Evolutionary conservation across 495 filamentous ascomycete genomes (phyloP), one percentile per base, ranked within the genome.

Genomic region (Cryomyces antarcticus): DNA sequence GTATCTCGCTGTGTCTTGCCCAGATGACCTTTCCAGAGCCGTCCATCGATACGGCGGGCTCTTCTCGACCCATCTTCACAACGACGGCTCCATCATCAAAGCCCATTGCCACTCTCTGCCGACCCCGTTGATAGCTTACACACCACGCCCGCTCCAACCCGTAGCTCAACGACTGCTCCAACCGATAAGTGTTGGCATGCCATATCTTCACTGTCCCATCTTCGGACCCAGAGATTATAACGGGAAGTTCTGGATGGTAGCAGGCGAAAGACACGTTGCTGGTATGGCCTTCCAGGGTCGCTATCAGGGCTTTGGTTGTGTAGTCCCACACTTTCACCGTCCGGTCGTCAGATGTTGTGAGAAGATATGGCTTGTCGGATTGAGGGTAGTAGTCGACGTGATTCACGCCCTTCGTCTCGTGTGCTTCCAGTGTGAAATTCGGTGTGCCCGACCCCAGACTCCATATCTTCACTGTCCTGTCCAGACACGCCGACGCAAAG

Each of bases 221-320:
- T 60, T 99, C 89, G 11, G 87, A 94, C 47, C 89, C 89, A n/a
- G 88, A 95, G 43, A 99, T 92, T 49, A 99, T 96, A 48, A 99
- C 78, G 7, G 89, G 89, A 30, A 99, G 64, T 61, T 96, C 92
- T 0, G 89, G 89, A 57, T 99, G 89, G 56, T 94, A 99, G 62
- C 86, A 93, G 13, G 89, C 89, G 54, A 96, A 99, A 6, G 84
- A 93, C n/a, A 99, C 89, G 52, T 99, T 99, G 62, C 83, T 93
- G 5, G 88, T 92, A 53, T 99, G 89, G 38, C 92, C 92, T 62
- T 99, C 89, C 28, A 99, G 65, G 29, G 88, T 96, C 28, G 88
- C 88, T 57, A 96, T 94, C 36, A 95, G 70, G 34, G 84, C 87
- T 62, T 96, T 96, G 30, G 88, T 96, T 4, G 89, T 96, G 63